Base-by-base conservation (phyloP, 768 basidiomycete species). In the Naganishia vishniacii region DNA sequence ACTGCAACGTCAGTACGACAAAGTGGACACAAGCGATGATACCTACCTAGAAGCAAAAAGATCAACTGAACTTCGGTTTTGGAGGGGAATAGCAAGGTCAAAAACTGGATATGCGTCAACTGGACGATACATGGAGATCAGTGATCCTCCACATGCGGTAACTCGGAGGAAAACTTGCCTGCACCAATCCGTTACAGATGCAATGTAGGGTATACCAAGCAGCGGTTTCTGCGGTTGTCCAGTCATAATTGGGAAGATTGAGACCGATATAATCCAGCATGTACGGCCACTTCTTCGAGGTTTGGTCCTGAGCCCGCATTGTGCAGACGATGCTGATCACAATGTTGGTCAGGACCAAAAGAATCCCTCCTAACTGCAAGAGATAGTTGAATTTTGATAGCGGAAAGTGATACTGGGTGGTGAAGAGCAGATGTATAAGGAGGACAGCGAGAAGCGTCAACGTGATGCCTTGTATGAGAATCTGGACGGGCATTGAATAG, bases 51-150 rank as follows among this genome's bases (percentile, higher is more conserved):
- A 11, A 97, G 81, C 44, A 84, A 79, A 72, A 91, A 87, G 48
- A 99, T 91, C 41, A 99, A 83, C 34, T 86, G 80, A 3, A 85
- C 87, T 79, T 98, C 95, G 25, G 94, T 82, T 26, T 83, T 80
- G 23, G 94, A 97, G 7, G 95, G 95, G 75, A 89, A 99, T 11
- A 99, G 81, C 12, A 98, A 82, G 7, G 95, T 94, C 60, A 99
- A 81, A 77, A 98, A 97, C 76, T 98, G 95, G 53, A 99, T 95
- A 74, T 98, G 93, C 0, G 95, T 94, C 53, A 91, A 88, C 91
- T 97, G 72, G 8, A 13, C n/a, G 16, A 26, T 4, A 12, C 15
- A 4, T 48, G 18, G 44, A 37, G 20, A 26, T 15, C 8, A 31
- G 48, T 16, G 37, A n/a, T 26, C 23, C 5, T 28, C 25, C 40